phyloP scores from a whole-genome alignment of 371 early-diverging fungal genomes.

The Phascolomyces articulosus region DNA sequence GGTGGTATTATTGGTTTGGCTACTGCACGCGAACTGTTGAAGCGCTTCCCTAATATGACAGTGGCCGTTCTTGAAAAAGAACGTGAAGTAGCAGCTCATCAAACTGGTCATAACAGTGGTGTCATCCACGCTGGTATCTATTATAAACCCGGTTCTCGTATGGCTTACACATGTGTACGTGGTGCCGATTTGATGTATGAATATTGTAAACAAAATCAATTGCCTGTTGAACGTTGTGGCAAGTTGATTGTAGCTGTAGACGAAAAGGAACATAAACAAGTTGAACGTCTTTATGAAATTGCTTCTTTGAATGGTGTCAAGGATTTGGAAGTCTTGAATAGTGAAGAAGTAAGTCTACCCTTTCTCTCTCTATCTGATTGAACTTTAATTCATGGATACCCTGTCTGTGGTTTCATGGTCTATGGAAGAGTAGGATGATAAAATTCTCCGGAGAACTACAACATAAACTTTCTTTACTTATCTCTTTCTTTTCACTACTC shows the following conservation, averaged over 20 bases:
- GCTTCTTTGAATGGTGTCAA: constrained; percentile 50
- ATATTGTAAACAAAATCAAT: constrained; percentile 51
- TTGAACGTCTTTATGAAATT: constrained; percentile 42
- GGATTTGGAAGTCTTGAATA: constrained; percentile 46
- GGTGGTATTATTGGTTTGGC: constrained; percentile 46
- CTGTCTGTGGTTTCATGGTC: too few relatives aligned
- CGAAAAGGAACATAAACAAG: constrained; percentile 47
- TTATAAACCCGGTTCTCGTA: constrained; percentile 51
- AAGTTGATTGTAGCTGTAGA: constrained; percentile 52
- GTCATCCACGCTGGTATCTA: constrained; percentile 57
- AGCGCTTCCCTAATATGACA: constrained; percentile 50
- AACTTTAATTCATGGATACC: too few relatives aligned
- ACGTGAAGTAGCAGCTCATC: constrained; percentile 54
- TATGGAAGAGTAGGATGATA: too few relatives aligned
- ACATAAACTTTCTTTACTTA: too few relatives aligned
- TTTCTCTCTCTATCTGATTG: too few relatives aligned
- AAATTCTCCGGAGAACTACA: constrained; percentile 3
- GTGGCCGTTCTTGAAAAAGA: constrained; percentile 54
- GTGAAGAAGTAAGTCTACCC: constrained; percentile 34
- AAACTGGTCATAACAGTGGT: constrained; percentile 55
- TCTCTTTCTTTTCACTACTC: neutral
- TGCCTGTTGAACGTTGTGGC: constrained; percentile 54
- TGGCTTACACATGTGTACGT: constrained; percentile 53
- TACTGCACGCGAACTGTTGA: constrained; percentile 52
- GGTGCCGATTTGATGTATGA: constrained; percentile 55